phyloP scores from a whole-genome alignment of 768 basidiomycete genomes.

The Serpula lacrymans region DNA sequence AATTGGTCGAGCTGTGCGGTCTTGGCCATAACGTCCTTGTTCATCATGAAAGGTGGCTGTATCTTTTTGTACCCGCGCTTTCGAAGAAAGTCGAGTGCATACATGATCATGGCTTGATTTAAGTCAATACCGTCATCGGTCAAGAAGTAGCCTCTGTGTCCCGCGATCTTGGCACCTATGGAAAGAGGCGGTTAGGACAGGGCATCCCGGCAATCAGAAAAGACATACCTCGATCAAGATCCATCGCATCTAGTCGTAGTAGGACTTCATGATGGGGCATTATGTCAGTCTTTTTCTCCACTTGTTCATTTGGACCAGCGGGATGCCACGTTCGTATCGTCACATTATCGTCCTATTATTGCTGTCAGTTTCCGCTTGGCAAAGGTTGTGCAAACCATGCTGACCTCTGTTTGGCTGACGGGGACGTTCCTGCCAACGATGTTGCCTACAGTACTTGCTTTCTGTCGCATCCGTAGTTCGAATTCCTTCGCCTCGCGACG shows the following conservation, averaged over 20 bases:
- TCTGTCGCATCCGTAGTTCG: conserved; percentile 74
- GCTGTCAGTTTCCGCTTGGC: conserved; percentile 1
- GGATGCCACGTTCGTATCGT: conserved; percentile 86
- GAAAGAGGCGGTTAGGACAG: neutral
- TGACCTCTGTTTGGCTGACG: conserved; percentile 84
- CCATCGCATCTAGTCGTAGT: conserved; percentile 90
- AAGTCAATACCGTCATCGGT: conserved; percentile 95
- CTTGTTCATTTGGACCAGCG: conserved; percentile 66
- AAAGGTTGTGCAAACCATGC: conserved; percentile 21
- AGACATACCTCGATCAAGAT: conserved; percentile 85
- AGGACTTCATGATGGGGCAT: conserved; percentile 98
- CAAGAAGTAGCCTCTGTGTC: conserved; percentile 96
- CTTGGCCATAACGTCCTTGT: conserved; percentile 95
- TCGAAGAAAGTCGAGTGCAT: conserved; percentile 91
- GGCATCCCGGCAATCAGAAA: neutral
- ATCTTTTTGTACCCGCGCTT: conserved; percentile 86
- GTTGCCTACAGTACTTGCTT: conserved; percentile 84
- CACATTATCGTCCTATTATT: conserved; percentile 80
- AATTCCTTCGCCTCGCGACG: conserved; percentile 75
- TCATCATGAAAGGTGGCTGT: conserved; percentile 98
- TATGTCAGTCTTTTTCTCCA: conserved; percentile 69
- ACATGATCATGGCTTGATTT: conserved; percentile 93
- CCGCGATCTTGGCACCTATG: conserved; percentile 84
- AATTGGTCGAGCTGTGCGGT: conserved; percentile 98
- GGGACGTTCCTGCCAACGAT: conserved; percentile 86